Evolutionary conservation across 2,329 filamentous ascomycete species (phyloP), one percentile per base, ranked within the genome.

Genomic region (Phialophora verrucosa): DNA sequence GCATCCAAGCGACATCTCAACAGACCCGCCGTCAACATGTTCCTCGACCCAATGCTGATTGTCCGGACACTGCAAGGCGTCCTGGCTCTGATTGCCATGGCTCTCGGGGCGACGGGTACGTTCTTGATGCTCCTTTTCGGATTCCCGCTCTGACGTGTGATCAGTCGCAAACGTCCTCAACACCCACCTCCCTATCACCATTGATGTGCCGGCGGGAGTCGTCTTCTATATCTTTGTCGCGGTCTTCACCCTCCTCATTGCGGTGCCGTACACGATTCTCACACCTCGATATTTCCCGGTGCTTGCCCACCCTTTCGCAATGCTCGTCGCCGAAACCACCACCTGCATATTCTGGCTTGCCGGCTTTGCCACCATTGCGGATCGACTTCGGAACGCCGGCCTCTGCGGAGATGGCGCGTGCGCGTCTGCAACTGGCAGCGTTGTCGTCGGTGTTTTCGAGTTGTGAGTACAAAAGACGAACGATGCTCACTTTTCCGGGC

Each of bases 311-410:
- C 85, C 84, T 60, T 86, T 87, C 59, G 87, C 84, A 53, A 85
- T 92, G 17, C 81, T 93, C 20, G 88, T 74, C 1, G 82, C 91
- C 35, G 91, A 96, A 74, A 82, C 82, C 55, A 71, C 95, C 27
- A 95, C 91, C 10, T 89, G 90, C 80, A 83, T 96, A 64, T 96
- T 96, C 82, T 97, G 93, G 93, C 95, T 97, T 75, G 89, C 90
- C 0, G 92, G 92, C 6, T 90, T 92, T 73, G 88, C 96, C 71
- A 91, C 92, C 0, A 50, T 69, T 7, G 92, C 90, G 0, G 89
- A 88, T 23, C 83, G 83, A 63, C 78, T 92, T 64, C 85, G 85
- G 61, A 83, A 85, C 17, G 80, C 86, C 0, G 78, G 75, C 8
- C 80, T 84, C 64, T 88, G 87, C 74, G 82, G 80, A 50, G 81